Percentiles rank a stretch among this genome's conserved stretches.
These are phyloP conservation scores for Botryotinia convoluta DNA, from an alignment of 2,329 filamentous ascomycete genomes.

Conservation along the genomic window DNA sequence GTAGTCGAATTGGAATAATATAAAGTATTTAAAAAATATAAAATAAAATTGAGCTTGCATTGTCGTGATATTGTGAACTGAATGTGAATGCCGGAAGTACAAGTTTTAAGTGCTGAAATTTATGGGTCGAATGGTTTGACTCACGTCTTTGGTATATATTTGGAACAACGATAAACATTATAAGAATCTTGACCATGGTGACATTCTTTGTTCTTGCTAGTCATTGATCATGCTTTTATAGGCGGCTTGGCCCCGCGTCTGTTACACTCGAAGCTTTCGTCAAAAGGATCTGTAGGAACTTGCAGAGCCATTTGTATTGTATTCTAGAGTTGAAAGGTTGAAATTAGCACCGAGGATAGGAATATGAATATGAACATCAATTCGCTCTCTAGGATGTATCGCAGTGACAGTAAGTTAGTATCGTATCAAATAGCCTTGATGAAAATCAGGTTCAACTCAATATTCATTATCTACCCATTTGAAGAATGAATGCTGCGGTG, in stretches of 20 bases:
- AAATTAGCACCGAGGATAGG: neutral
- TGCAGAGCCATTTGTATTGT: rapidly evolving
- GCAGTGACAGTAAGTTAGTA: rapidly evolving
- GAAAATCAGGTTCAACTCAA: rapidly evolving
- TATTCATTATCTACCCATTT: no score
- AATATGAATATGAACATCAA: no score
- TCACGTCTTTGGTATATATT: rapidly evolving
- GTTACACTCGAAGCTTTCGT: no score
- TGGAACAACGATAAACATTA: neutral
- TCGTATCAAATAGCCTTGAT: no score
- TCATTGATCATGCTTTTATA: no score
- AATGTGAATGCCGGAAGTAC: rapidly evolving
- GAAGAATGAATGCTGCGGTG: no score
- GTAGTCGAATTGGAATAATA: neutral
- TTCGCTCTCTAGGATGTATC: neutral
- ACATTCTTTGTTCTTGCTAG: no score
- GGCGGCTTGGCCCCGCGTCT: no score
- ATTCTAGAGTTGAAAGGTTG: neutral
- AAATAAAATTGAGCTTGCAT: neutral
- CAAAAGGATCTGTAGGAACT: neutral
- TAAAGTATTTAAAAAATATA: neutral
- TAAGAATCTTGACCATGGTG: neutral
- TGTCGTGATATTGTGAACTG: neutral
- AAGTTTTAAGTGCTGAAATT: neutral
- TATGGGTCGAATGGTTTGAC: neutral